Evolutionary conservation across 257 asterid species (phyloP), one percentile per base, ranked within the genome.

Genomic region (Rubia yunnanensis): DNA sequence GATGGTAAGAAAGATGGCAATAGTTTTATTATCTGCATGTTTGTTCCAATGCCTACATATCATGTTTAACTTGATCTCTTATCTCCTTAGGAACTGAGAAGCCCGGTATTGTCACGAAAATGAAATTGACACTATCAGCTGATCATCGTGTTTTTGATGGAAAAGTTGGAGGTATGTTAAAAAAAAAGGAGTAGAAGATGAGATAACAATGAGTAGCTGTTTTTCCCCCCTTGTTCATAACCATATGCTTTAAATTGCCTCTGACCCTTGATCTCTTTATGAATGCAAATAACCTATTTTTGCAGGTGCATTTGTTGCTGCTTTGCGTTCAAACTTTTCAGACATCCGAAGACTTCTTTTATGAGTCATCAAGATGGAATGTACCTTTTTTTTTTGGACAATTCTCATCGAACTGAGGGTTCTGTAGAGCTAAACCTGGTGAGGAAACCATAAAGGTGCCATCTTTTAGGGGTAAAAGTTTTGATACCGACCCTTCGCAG

Each of bases 61-160:
- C 64, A 60, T 18, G 20, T 38, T 38, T 57, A 59, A 68, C 57
- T 66, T 53, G 15, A 72, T 44, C 72, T 64, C 63, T n/a, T 34
- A 65, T 72, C 60, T 68, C 54, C 82, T 53, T 83, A 94, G 99
- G 97, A 78, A 69, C 77, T 44, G 97, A 83, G 84, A 90, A 77
- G 79, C 89, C 95, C 44, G 86, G 86, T 56, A 82, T 85, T 70
- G 85, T 88, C 63, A 88, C 88, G 53, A 94, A 90, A 77, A 90
- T 94, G 97, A 86, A 73, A 60, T 48, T 90, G 66, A 88, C 97
- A 60, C 66, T 94, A 67, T 94, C 99, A 24, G 97, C 99, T 31
- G 99, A 94, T 73, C 97, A 90, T 68, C 97, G 96, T 6, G 92
- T 90, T 74, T 90, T 90, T 72, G 95, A 94, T 80, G 97, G 97